These are phyloP conservation scores for Melastoma candidum DNA, from an alignment of 441 rosid genomes.

Conservation along the genomic window DNA sequence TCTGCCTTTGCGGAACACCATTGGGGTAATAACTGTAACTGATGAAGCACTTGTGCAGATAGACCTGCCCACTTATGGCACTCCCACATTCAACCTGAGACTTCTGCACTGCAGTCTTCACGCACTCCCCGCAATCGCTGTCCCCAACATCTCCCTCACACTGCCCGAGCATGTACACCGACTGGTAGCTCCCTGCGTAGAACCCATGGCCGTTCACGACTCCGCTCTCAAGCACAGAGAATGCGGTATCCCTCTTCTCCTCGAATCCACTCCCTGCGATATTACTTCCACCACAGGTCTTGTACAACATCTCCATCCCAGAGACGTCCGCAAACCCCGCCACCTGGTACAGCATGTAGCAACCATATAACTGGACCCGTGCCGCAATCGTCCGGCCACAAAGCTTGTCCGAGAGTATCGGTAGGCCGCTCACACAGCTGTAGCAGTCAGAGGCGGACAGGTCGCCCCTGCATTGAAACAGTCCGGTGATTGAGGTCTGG, in stretches of 20 bases:
- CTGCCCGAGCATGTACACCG: constrained; percentile 71
- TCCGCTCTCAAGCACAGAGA: constrained; percentile 57
- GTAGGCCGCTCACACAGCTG: constrained; percentile 87
- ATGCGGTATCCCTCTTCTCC: constrained; percentile 83
- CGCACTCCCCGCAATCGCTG: constrained; percentile 79
- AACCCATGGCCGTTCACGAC: constrained; percentile 68
- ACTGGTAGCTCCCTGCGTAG: constrained; percentile 56
- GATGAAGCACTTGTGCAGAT: constrained; percentile 79
- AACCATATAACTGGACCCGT: constrained; percentile 77
- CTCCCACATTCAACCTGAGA: constrained; percentile 97
- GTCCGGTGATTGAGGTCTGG: constrained; percentile 70
- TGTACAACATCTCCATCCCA: constrained; percentile 84
- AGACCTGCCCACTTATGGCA: constrained; percentile 79
- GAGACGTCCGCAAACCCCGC: constrained; percentile 79
- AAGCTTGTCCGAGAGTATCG: constrained; percentile 58
- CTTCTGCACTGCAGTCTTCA: constrained; percentile 61
- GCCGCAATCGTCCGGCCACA: constrained; percentile 76
- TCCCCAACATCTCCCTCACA: constrained; percentile 97
- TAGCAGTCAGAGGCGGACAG: constrained; percentile 65
- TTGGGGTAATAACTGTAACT: constrained; percentile 81
- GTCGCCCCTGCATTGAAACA: constrained; percentile 94
- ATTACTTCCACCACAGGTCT: constrained; percentile 70
- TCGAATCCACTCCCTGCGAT: constrained; percentile 75
- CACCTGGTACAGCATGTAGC: constrained; percentile 80
- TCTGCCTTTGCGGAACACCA: constrained; percentile 75